These are phyloP conservation scores for Penicillium sumatraense DNA, from an alignment of 2,329 filamentous ascomycete species.

Conservation along the genomic window DNA sequence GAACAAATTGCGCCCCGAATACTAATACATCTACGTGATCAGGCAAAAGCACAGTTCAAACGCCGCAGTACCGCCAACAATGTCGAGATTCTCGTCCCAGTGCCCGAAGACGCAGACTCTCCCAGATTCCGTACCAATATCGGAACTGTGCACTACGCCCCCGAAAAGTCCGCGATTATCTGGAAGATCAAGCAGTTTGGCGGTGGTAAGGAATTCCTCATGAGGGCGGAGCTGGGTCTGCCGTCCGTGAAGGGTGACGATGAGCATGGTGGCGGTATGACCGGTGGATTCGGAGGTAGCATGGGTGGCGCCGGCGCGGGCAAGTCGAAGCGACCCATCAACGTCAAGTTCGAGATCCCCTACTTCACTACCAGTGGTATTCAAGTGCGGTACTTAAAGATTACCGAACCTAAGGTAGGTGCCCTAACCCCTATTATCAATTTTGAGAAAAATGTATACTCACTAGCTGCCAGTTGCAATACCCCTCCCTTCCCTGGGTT, in stretches of 20 bases:
- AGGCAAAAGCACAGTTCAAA: constrained; percentile 96
- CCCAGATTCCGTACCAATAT: constrained; percentile 98
- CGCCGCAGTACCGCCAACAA: constrained; percentile 97
- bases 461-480: constrained; percentile 75
- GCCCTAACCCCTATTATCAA: background rate
- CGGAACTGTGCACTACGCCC: constrained; percentile 94
- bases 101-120: constrained; percentile 95
- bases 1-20: background rate
- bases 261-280: constrained; percentile 96
- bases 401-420: constrained; percentile 96
- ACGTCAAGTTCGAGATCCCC: constrained; percentile 99
- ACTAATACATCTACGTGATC: constrained; percentile 7
- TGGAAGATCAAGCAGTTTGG: constrained; percentile 99
- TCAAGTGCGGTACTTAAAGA: constrained; percentile 97
- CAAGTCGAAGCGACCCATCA: constrained; percentile 95
- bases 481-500: constrained; percentile 95
- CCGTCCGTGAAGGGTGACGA: constrained; percentile 95
- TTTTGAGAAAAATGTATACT: background rate
- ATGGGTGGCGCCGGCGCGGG: constrained; percentile 88
- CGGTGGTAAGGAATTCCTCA: constrained; percentile 96
- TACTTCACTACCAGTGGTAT: constrained; percentile 99
- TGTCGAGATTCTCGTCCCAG: constrained; percentile 95
- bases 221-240: constrained; percentile 93
- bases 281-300: constrained; percentile 92
- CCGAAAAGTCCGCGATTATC: constrained; percentile 94